These are phyloP conservation scores for Nothophytophthora sp. DNA, from an alignment of 352 stramenopile species.

Conservation along the genomic window DNA sequence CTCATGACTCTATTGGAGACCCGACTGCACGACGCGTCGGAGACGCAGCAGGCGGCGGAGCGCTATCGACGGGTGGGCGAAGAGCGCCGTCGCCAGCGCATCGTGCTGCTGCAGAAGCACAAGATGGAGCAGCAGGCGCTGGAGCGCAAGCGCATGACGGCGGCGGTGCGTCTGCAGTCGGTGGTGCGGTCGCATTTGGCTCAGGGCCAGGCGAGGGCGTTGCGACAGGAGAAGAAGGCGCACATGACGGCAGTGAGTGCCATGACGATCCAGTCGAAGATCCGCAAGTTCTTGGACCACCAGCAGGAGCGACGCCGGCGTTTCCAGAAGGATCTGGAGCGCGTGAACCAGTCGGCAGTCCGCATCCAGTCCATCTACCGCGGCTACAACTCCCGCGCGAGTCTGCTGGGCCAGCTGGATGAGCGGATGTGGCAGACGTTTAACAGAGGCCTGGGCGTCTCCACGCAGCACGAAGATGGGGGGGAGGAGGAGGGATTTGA, in stretches of 20 bases:
- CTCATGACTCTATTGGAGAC: slow-evolving; percentile 43
- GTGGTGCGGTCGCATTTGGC: slow-evolving; percentile 47
- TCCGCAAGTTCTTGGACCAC: slow-evolving; percentile 50
- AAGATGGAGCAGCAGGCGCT: slow-evolving; percentile 53
- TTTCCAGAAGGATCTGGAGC: slow-evolving; percentile 55
- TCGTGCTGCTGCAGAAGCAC: slow-evolving; percentile 51
- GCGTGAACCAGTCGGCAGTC: slow-evolving; percentile 61
- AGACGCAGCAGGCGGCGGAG: slow-evolving; percentile 25
- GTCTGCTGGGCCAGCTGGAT: slow-evolving; percentile 42
- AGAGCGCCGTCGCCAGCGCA: slow-evolving; percentile 51
- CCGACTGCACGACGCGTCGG: slow-evolving; percentile 30
- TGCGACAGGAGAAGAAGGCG: slow-evolving; percentile 49
- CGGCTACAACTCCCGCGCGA: slow-evolving; percentile 56
- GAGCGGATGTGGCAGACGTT: slow-evolving; percentile 23
- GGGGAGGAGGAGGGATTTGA: slow-evolving; percentile 17
- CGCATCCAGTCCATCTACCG: slow-evolving; percentile 73
- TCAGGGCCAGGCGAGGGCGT: slow-evolving; percentile 17
- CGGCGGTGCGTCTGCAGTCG: slow-evolving; percentile 53
- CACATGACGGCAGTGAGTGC: slow-evolving; percentile 56
- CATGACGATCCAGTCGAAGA: slow-evolving; percentile 74
- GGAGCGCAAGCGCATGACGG: slow-evolving; percentile 36
- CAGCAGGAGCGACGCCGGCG: slow-evolving; percentile 44
- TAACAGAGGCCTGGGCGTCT: slow-evolving; percentile 1
- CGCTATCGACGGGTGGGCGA: slow-evolving; percentile 52
- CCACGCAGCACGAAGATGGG: slow-evolving; percentile 9